Evolutionary conservation across 805 yeast species (phyloP).

Genomic region (Phaffomyces antillensis): DNA sequence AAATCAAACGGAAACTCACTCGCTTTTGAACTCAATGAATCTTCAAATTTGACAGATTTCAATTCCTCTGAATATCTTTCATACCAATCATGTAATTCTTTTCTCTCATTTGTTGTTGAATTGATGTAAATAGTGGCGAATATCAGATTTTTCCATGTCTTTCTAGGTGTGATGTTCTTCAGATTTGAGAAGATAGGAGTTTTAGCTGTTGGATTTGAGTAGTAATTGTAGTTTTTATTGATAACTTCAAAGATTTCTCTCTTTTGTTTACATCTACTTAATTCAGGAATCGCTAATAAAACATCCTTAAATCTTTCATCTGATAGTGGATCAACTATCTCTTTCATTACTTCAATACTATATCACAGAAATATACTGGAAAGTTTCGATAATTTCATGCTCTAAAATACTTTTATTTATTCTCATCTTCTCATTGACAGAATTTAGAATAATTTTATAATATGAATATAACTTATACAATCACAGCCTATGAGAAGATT

Average conservation of each 20-base stretch:
- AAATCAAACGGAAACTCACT: background rate
- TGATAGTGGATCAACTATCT: slow-evolving; percentile 1
- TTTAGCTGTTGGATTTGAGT: background rate
- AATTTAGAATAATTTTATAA: no score
- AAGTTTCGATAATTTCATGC: no score
- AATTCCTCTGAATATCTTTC: background rate
- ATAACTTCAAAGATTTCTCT: background rate
- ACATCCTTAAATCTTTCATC: slow-evolving; percentile 2
- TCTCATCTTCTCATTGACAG: no score
- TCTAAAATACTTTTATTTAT: no score
- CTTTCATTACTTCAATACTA: background rate
- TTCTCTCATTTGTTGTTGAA: background rate
- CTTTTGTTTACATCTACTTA: background rate
- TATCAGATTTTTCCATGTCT: slow-evolving; percentile 2
- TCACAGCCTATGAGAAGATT: no score
- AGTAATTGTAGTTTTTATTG: background rate
- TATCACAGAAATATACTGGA: no score
- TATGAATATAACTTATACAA: no score
- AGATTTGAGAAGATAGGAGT: background rate
- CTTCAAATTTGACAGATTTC: background rate
- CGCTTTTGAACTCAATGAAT: background rate
- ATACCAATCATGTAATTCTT: slow-evolving; percentile 1
- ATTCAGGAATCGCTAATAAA: slow-evolving; percentile 1
- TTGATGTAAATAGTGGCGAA: background rate
- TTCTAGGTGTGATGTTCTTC: background rate